Evolutionary conservation across 176 grass and related monocot species (phyloP).

Genomic region (Carex kokanica): DNA sequence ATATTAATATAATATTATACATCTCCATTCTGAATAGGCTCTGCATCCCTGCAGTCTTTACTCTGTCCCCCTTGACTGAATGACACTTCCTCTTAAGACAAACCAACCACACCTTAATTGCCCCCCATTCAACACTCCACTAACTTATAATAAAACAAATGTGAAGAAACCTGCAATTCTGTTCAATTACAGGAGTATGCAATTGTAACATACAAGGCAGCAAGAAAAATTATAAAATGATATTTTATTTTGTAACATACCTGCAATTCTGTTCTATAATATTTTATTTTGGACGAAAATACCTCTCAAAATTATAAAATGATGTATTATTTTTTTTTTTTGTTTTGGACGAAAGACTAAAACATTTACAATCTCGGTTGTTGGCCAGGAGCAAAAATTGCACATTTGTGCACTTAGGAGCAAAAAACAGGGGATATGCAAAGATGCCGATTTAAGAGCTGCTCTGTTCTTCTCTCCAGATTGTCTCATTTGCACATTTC

Average conservation of each 20-base stretch:
- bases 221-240: background rate
- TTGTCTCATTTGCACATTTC: conserved; percentile 10
- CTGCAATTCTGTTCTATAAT: no score
- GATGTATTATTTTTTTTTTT: no score
- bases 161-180: background rate
- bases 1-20: conserved; percentile 12
- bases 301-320: background rate
- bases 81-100: conserved; percentile 30
- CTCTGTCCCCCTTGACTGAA: conserved; percentile 30
- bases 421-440: background rate
- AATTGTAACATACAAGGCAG: background rate
- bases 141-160: background rate
- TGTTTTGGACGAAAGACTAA: background rate
- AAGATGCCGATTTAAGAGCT: conserved; percentile 2
- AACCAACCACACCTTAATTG: conserved; percentile 23
- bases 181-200: background rate
- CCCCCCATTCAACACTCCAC: conserved; percentile 7
- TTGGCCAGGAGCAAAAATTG: background rate
- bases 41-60: conserved; percentile 24
- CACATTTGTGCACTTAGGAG: background rate
- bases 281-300: background rate
- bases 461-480: background rate
- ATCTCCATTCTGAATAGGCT: background rate
- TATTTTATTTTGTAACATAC: no score
- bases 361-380: background rate